Percentiles rank a stretch among this genome's conserved stretches.
phyloP scores from a whole-genome alignment of 2,329 filamentous ascomycete genomes.

The Cladophialophora bantiana region DNA sequence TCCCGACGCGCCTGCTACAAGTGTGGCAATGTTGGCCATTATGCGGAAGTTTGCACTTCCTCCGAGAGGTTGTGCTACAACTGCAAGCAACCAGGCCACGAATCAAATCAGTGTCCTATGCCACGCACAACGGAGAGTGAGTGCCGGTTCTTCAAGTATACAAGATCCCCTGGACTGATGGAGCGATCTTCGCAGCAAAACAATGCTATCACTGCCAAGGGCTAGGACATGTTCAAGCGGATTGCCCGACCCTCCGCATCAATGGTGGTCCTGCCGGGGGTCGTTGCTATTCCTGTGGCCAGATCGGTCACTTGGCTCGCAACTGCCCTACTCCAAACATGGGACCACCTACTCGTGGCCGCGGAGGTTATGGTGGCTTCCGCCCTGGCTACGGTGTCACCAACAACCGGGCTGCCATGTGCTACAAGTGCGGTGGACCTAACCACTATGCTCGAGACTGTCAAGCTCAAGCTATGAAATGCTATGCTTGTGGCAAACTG shows the following conservation, averaged over 20 bases:
- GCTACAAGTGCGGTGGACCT: slow-evolving; percentile 78
- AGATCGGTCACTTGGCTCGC: slow-evolving; percentile 89
- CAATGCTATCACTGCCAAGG: slow-evolving; percentile 99
- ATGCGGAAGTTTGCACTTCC: slow-evolving; percentile 90
- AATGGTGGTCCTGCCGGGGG: slow-evolving; percentile 79
- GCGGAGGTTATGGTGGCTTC: slow-evolving; percentile 65
- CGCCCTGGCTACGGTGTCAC: slow-evolving; percentile 74
- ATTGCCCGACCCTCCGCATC: slow-evolving; percentile 94
- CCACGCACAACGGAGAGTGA: slow-evolving; percentile 92
- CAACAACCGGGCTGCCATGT: slow-evolving; percentile 63
- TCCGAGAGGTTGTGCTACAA: slow-evolving; percentile 99
- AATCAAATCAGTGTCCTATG: slow-evolving; percentile 96
- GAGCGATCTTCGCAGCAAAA: slow-evolving; percentile 68
- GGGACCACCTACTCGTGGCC: slow-evolving; percentile 72
- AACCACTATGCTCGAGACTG: slow-evolving; percentile 99
- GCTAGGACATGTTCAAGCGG: slow-evolving; percentile 95
- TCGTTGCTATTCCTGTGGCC: slow-evolving; percentile 96
- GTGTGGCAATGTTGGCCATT: slow-evolving; percentile 78
- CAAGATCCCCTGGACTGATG: slow-evolving; percentile 6
- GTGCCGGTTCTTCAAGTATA: slow-evolving; percentile 41
- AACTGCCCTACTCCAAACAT: slow-evolving; percentile 81
- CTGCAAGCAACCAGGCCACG: slow-evolving; percentile 84
- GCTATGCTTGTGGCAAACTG: slow-evolving; percentile 94
- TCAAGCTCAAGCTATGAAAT: slow-evolving; percentile 98
- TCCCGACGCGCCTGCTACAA: slow-evolving; percentile 84